A percentile compares a stretch with the other conserved stretches of the same genome.
phyloP scores from a whole-genome alignment of 345 rosid genomes.

The Salix koriyanagi region DNA sequence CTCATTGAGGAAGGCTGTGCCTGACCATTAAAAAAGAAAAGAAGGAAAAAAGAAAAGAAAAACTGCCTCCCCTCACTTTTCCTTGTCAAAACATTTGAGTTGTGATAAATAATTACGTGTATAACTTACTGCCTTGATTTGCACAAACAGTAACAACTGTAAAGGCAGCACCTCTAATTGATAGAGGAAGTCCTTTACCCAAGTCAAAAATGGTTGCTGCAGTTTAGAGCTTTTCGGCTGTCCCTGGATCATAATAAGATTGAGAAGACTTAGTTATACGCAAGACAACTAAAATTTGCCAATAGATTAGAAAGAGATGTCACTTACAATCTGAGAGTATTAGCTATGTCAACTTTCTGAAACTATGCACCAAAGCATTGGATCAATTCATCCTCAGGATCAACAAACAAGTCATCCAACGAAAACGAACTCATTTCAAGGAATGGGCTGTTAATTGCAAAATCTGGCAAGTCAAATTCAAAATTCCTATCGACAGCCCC shows the following conservation, averaged over 20 bases:
- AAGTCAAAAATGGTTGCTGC: not conserved
- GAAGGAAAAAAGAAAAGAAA: not conserved
- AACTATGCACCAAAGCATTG: conserved; percentile 25
- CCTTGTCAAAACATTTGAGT: not conserved
- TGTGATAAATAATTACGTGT: not conserved
- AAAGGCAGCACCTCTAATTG: not conserved
- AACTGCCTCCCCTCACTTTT: not conserved
- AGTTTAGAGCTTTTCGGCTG: not conserved
- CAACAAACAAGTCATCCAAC: not conserved
- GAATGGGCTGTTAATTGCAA: not conserved
- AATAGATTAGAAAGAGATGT: not conserved
- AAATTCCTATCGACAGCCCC: conserved; percentile 51
- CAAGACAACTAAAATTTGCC: not conserved
- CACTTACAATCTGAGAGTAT: not conserved
- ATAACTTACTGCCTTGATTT: conserved; percentile 7
- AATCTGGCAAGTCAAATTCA: conserved; percentile 18
- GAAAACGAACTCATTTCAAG: not conserved
- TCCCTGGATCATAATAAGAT: conserved; percentile 4
- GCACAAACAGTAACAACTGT: not conserved
- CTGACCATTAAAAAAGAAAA: not conserved
- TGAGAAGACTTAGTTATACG: not conserved
- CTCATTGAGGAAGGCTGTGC: not conserved
- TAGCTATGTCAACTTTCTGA: not conserved
- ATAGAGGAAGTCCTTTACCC: not conserved
- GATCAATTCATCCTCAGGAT: conserved; percentile 18